These are phyloP conservation scores for Penicillium sp. DNA, from an alignment of 2,329 filamentous ascomycete species.

Conservation along the genomic window DNA sequence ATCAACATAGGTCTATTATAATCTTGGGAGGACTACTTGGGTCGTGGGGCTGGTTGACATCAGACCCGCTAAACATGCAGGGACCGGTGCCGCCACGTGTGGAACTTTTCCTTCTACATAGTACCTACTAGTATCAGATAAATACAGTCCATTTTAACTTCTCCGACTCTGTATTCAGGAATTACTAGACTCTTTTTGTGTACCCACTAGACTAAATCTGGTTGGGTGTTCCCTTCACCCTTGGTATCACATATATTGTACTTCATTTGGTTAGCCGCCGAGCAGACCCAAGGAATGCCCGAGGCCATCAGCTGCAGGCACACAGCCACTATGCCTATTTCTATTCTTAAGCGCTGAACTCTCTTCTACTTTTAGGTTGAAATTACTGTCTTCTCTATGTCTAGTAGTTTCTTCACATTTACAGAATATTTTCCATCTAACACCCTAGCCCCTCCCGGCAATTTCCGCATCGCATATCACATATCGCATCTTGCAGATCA, in stretches of 20 bases:
- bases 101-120: not conserved
- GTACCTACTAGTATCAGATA: not conserved
- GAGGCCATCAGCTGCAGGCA: conserved; percentile 1
- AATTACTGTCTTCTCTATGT: not conserved
- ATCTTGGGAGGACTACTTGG: not conserved
- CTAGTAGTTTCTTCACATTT: not conserved
- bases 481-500: not conserved
- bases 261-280: conserved; percentile 11
- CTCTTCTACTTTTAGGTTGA: not conserved
- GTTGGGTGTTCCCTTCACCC: not conserved
- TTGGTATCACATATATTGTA: not conserved
- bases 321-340: conserved; percentile 15
- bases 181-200: too few species aligned
- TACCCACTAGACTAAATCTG: not conserved
- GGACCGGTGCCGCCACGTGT: not conserved
- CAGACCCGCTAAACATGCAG: conserved; percentile 1
- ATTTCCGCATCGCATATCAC: not conserved
- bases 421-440: not conserved
- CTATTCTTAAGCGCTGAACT: conserved; percentile 9
- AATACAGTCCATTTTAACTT: not conserved
- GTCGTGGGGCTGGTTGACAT: not conserved
- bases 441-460: conserved; percentile 1
- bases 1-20: not conserved
- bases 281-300: conserved; percentile 4
- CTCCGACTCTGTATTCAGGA: not conserved